Evolutionary conservation across 345 rosid genomes (phyloP).

Genomic region (Cardamine resedifolia): DNA sequence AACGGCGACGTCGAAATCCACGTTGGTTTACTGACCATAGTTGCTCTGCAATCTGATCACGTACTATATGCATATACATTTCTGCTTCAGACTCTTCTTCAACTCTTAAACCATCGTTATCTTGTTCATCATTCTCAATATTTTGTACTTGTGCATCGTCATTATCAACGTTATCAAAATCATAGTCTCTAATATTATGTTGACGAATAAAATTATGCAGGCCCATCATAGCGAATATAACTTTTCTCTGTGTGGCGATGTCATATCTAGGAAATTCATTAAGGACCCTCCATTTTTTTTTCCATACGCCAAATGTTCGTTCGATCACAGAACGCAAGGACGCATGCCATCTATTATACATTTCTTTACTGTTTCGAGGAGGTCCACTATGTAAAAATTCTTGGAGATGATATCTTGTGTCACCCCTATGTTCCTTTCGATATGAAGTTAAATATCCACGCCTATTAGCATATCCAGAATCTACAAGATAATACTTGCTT

Average conservation of each 20-base stretch:
- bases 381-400: too few species aligned
- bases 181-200: neutral
- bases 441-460: neutral
- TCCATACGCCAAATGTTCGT: neutral
- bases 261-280: too few species aligned
- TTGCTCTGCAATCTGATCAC: neutral
- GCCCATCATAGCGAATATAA: neutral
- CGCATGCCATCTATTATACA: neutral
- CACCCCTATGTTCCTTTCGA: neutral
- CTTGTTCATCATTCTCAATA: too few species aligned
- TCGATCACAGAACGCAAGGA: too few species aligned
- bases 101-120: neutral
- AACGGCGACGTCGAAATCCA: neutral
- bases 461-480: neutral
- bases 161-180: neutral
- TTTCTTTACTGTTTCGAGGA: too few species aligned
- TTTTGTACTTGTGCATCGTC: neutral
- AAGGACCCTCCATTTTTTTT: neutral
- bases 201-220: neutral
- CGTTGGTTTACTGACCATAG: neutral
- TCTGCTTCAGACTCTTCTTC: neutral
- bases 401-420: neutral
- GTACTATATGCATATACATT: neutral
- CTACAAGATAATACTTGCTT: neutral
- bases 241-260: neutral